Conservation (phyloP, 2,329 filamentous ascomycete genomes). For the Cordyceps pruinosa region DNA sequence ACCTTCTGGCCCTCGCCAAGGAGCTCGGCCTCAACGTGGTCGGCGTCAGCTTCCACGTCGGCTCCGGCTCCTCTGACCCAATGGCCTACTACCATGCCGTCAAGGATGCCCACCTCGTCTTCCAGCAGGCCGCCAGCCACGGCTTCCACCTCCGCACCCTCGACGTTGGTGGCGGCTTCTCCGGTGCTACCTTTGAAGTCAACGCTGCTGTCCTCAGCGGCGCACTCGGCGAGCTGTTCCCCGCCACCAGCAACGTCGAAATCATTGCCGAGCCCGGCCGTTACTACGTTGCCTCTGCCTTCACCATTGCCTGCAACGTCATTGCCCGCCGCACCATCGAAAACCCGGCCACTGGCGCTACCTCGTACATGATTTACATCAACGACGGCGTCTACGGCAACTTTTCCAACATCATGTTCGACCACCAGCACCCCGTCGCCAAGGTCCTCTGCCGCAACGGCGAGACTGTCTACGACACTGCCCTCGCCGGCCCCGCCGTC, state of each 20-base stretch:
- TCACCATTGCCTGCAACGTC: slow-evolving; percentile 90
- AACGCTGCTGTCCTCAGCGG: slow-evolving; percentile 77
- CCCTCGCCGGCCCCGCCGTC: slow-evolving; percentile 40
- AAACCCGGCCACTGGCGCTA: slow-evolving; percentile 56
- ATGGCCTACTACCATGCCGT: slow-evolving; percentile 85
- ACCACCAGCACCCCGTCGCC: slow-evolving; percentile 86
- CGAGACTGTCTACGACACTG: slow-evolving; percentile 51
- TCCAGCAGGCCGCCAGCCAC: slow-evolving; percentile 70
- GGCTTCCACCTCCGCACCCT: slow-evolving; percentile 79
- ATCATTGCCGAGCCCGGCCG: slow-evolving; percentile 95
- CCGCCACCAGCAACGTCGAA: slow-evolving; percentile 60
- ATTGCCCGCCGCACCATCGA: slow-evolving; percentile 89
- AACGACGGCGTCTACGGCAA: slow-evolving; percentile 98
- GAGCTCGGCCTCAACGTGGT: slow-evolving; percentile 83
- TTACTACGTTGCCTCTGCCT: slow-evolving; percentile 90
- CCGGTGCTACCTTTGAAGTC: slow-evolving; percentile 79
- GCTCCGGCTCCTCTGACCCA: slow-evolving; percentile 93
- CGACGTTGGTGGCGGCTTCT: slow-evolving; percentile 92
- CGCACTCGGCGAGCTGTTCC: slow-evolving; percentile 84
- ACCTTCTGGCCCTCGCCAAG: slow-evolving; percentile 72
- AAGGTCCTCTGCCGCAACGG: slow-evolving; percentile 64
- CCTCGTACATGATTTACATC: slow-evolving; percentile 92
- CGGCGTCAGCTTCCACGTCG: slow-evolving; percentile 96
- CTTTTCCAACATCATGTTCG: slow-evolving; percentile 98
- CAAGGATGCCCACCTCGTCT: slow-evolving; percentile 78